phyloP scores from a whole-genome alignment of 768 basidiomycete species.

The Cystoderma amianthinum region DNA sequence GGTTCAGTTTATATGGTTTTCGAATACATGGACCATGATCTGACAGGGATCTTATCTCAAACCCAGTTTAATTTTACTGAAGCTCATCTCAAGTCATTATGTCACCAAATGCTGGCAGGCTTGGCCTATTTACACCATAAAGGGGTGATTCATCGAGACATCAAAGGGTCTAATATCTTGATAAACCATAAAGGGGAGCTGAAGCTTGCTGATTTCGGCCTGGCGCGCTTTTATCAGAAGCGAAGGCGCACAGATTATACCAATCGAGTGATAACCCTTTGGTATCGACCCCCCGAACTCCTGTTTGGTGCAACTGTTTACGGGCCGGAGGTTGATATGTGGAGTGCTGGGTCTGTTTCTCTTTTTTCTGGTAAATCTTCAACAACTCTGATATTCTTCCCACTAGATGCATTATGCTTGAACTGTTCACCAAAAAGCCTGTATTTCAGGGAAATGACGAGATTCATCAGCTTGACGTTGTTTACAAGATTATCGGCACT shows the following conservation, averaged over 20 bases:
- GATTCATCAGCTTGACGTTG: constrained; percentile 91
- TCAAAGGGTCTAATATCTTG: constrained; percentile 98
- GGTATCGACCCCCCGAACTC: constrained; percentile 96
- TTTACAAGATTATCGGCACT: constrained; percentile 88
- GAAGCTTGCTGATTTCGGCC: constrained; percentile 95
- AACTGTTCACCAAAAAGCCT: constrained; percentile 91
- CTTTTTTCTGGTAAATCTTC: not conserved
- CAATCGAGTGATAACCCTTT: constrained; percentile 97
- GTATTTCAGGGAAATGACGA: constrained; percentile 99
- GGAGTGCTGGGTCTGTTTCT: constrained; percentile 87
- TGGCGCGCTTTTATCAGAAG: constrained; percentile 95
- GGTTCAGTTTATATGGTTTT: constrained; percentile 99
- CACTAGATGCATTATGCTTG: constrained; percentile 93
- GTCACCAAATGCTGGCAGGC: constrained; percentile 92
- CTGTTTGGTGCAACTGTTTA: constrained; percentile 94
- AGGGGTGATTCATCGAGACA: constrained; percentile 95
- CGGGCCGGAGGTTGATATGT: constrained; percentile 98
- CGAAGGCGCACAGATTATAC: constrained; percentile 89
- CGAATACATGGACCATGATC: constrained; percentile 98
- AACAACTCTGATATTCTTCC: constrained; percentile 3
- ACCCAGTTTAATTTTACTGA: constrained; percentile 78
- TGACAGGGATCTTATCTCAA: constrained; percentile 92
- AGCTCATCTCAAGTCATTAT: constrained; percentile 92
- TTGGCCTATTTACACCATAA: constrained; percentile 94
- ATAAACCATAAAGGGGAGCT: constrained; percentile 88